Evolutionary conservation across 2,329 filamentous ascomycete genomes (phyloP).

Genomic region (Fusarium succisae): DNA sequence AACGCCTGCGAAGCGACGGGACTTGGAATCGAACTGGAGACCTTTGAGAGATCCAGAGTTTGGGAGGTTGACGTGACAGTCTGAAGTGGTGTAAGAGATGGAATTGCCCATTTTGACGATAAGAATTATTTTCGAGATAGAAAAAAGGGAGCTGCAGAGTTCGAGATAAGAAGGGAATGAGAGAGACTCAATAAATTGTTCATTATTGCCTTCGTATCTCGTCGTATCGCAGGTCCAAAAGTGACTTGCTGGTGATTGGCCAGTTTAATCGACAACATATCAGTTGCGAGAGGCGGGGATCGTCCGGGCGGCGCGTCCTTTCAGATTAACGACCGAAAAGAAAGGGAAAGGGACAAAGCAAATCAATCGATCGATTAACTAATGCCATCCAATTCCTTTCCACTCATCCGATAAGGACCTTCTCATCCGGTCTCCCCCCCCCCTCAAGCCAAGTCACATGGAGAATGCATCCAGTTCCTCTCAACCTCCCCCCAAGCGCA

Average conservation of each 20-base stretch:
- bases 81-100: conserved; percentile 7
- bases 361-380: not conserved
- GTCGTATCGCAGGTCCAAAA: not conserved
- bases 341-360: not conserved
- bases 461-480: not conserved
- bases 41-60: conserved; percentile 38
- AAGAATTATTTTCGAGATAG: not conserved
- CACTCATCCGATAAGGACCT: not conserved
- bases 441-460: not conserved
- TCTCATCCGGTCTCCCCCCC: not conserved
- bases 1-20: conserved; percentile 48
- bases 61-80: not conserved
- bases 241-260: not conserved
- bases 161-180: not conserved
- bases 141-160: not conserved
- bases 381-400: not conserved
- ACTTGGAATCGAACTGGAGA: conserved; percentile 48
- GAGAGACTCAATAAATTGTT: not conserved
- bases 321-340: not conserved
- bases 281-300: not conserved
- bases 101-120: not conserved
- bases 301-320: not conserved
- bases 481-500: not conserved
- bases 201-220: not conserved
- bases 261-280: conserved; percentile 3